Percentiles rank a stretch among this genome's conserved stretches.
Conservation (phyloP, 1,284 basidiomycete species). For the Sporisorium reilianum region DNA sequence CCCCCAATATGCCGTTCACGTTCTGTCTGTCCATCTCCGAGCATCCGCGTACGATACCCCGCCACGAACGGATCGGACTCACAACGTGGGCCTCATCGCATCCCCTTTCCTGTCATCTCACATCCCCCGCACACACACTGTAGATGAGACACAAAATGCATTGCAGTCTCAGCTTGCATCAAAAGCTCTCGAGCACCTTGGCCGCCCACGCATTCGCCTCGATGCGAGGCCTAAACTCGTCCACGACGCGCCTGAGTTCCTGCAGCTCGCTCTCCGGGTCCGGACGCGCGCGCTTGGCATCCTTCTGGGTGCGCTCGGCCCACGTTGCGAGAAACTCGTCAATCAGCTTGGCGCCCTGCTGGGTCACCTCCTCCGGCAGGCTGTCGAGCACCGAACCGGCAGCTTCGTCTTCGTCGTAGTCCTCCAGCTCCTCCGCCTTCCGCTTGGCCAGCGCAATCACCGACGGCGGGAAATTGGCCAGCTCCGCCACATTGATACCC, state of each 20-base stretch:
- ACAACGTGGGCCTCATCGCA: no score
- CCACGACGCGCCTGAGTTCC: conserved; percentile 77
- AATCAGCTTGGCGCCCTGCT: conserved; percentile 83
- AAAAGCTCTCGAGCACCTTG: conserved; percentile 73
- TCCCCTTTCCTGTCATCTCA: no score
- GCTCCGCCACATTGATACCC: conserved; percentile 96
- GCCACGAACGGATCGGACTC: background rate
- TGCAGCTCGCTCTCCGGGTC: conserved; percentile 76
- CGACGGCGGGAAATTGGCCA: conserved; percentile 94
- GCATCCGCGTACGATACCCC: background rate
- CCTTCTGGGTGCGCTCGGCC: conserved; percentile 70
- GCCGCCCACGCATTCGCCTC: conserved; percentile 83
- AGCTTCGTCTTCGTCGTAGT: conserved; percentile 75
- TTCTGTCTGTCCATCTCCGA: background rate
- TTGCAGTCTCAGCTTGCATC: conserved; percentile 24
- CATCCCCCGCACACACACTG: background rate
- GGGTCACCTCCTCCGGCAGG: conserved; percentile 74
- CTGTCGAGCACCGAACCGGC: conserved; percentile 25
- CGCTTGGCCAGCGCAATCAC: conserved; percentile 93
- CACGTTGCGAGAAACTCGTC: conserved; percentile 84
- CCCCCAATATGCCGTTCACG: background rate
- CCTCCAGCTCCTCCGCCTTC: conserved; percentile 96
- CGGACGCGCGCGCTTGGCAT: conserved; percentile 23
- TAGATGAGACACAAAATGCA: background rate
- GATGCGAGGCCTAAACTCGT: conserved; percentile 77